phyloP scores from a whole-genome alignment of 2,329 filamentous ascomycete species.

The Aspergillus aculeatinus region DNA sequence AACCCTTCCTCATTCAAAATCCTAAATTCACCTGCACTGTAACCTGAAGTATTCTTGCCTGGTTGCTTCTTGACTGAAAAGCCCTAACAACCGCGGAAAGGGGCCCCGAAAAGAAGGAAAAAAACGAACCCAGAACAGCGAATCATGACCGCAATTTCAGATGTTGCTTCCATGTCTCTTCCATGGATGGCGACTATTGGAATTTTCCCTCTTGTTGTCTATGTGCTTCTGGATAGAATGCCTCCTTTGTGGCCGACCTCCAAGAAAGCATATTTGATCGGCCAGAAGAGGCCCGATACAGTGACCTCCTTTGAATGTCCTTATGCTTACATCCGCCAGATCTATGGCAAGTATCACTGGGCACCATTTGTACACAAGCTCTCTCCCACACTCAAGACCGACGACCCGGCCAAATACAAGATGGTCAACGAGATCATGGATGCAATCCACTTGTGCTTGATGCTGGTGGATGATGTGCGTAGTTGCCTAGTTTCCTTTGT shows the following conservation, averaged over 20 bases:
- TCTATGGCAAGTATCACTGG: conserved; percentile 24
- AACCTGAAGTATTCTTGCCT: not conserved
- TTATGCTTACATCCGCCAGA: conserved; percentile 20
- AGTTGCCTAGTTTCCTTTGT: not conserved
- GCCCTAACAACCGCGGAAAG: not conserved
- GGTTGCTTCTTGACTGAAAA: not conserved
- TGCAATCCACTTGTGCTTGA: conserved; percentile 24
- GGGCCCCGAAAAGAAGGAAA: not conserved
- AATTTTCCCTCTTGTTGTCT: conserved; percentile 7
- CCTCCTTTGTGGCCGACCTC: conserved; percentile 15
- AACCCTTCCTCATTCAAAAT: not conserved
- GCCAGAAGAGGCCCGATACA: conserved; percentile 15
- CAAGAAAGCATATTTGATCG: conserved; percentile 18
- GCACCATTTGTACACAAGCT: conserved; percentile 23
- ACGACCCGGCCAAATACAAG: conserved; percentile 17
- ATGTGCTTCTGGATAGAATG: conserved; percentile 13
- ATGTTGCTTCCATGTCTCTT: conserved; percentile 9
- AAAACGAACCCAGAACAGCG: not conserved
- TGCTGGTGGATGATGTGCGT: conserved; percentile 26
- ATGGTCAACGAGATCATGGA: conserved; percentile 27
- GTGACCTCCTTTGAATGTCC: conserved; percentile 21
- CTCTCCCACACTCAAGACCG: conserved; percentile 15
- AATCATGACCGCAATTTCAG: conserved; percentile 6
- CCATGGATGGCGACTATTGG: conserved; percentile 8
- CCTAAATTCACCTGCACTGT: not conserved